A percentile compares a stretch with the other conserved stretches of the same genome.
Conservation (phyloP, 2,329 filamentous ascomycete species). For the Stagonosporopsis vannaccii region DNA sequence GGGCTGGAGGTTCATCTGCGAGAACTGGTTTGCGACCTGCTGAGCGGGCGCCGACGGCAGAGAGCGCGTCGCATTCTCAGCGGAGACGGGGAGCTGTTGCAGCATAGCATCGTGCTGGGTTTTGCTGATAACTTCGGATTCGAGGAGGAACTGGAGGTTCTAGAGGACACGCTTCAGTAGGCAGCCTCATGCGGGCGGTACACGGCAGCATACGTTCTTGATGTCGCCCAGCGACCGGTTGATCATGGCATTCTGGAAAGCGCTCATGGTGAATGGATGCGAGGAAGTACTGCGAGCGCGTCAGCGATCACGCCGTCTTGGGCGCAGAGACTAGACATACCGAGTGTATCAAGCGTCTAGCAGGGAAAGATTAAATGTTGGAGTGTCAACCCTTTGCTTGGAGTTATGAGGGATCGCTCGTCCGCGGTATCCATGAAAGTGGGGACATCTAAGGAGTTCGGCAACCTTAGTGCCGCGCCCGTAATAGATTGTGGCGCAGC, state of each 20-base stretch:
- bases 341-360: not conserved
- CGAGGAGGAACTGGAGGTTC: constrained; percentile 91
- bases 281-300: not conserved
- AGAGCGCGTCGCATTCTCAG: constrained; percentile 64
- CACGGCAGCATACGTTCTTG: constrained; percentile 71
- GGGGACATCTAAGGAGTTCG: constrained; percentile 15
- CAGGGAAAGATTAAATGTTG: not conserved
- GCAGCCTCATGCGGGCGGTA: not conserved
- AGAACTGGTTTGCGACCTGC: constrained; percentile 40
- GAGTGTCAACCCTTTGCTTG: constrained; percentile 10
- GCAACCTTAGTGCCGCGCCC: constrained; percentile 12
- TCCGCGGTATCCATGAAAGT: constrained; percentile 16
- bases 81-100: constrained; percentile 75
- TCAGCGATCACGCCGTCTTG: not conserved
- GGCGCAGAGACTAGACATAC: not conserved
- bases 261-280: constrained; percentile 39
- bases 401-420: constrained; percentile 2
- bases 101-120: constrained; percentile 78
- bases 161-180: constrained; percentile 48
- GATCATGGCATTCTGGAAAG: constrained; percentile 66
- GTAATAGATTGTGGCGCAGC: constrained; percentile 19
- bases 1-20: constrained; percentile 43
- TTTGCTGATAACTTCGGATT: constrained; percentile 79
- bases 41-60: constrained; percentile 41
- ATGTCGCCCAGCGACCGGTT: constrained; percentile 88